Evolutionary conservation across 2,329 filamentous ascomycete genomes (phyloP), one percentile per base, ranked within the genome.

Genomic region (Calonectria montana): DNA sequence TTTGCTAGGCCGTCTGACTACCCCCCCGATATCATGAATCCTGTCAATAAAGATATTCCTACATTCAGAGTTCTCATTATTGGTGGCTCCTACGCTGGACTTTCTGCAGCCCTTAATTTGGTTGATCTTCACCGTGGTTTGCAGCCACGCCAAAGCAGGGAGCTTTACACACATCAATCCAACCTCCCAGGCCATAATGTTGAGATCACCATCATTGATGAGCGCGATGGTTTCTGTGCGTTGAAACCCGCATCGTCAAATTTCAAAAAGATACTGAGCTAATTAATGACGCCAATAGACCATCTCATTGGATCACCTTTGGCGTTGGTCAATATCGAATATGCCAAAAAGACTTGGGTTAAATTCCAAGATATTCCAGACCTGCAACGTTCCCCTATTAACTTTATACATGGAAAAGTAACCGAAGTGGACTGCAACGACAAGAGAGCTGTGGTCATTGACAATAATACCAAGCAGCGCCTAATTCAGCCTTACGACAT

Each of bases 221-320:
- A 95, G 81, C 87, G 93, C 18, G 93, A 96, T 85, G 94, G 94
- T 21, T 95, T 91, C 81, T 95, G 93, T 95, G 86, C 76, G 91
- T 37, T 31, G 16, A n/a, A 57, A 3, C 15, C 2, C 16, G 15
- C 53, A 55, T 18, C 83, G 7, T 75, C n/a, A n/a, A n/a, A n/a
- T n/a, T n/a, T n/a, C n/a, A n/a, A n/a, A n/a, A n/a, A n/a, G n/a
- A n/a, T 50, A 13, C n/a, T 10, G 27, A 16, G 16, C 16, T 41
- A 16, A 29, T 43, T 27, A 7, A 10, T 21, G 61, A 10, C 29
- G 29, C 7, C 16, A 13, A 37, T 70, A 94, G 93, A 91, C 82
- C 94, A 96, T 81, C 82, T 94, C 25, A 95, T 96, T 77, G 93
- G 94, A 61, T 91, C 92, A 0, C 94, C 94, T 0, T 88, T 95